Conservation (phyloP, 2,329 filamentous ascomycete species). For the Phialophora verrucosa region DNA sequence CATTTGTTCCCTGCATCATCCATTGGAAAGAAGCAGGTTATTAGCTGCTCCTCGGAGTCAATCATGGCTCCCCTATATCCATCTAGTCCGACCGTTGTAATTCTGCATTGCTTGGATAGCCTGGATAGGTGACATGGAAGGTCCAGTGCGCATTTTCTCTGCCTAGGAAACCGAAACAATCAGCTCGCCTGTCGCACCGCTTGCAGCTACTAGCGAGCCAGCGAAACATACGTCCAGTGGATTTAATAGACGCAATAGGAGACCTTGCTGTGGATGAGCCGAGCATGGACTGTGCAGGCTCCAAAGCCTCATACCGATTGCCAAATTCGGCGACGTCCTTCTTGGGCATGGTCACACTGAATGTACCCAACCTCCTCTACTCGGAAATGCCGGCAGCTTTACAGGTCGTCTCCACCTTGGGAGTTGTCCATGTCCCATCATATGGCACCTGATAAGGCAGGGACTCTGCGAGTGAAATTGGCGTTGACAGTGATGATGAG, state of each 20-base stretch:
- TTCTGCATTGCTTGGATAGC: neutral
- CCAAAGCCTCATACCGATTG: too few species aligned
- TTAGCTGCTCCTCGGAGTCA: neutral
- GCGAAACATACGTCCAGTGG: too few species aligned
- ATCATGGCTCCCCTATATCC: neutral
- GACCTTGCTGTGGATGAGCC: neutral
- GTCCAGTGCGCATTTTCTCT: neutral
- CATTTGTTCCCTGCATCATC: neutral
- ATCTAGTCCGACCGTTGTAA: neutral
- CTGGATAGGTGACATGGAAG: neutral
- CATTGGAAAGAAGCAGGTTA: neutral
- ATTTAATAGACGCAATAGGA: neutral
- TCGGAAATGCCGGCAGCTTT: neutral
- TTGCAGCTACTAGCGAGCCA: too few species aligned
- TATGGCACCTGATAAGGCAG: neutral
- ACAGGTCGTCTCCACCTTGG: neutral
- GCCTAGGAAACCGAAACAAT: neutral
- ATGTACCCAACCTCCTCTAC: neutral
- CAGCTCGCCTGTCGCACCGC: neutral
- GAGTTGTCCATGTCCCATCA: neutral
- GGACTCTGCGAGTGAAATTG: neutral
- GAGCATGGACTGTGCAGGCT: neutral
- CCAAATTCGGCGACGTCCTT: too few species aligned
- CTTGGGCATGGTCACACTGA: too few species aligned
- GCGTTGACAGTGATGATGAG: neutral